Evolutionary conservation across 2,329 filamentous ascomycete genomes (phyloP), one percentile per base, ranked within the genome.

Genomic region (Aureobasidium leucospermi): DNA sequence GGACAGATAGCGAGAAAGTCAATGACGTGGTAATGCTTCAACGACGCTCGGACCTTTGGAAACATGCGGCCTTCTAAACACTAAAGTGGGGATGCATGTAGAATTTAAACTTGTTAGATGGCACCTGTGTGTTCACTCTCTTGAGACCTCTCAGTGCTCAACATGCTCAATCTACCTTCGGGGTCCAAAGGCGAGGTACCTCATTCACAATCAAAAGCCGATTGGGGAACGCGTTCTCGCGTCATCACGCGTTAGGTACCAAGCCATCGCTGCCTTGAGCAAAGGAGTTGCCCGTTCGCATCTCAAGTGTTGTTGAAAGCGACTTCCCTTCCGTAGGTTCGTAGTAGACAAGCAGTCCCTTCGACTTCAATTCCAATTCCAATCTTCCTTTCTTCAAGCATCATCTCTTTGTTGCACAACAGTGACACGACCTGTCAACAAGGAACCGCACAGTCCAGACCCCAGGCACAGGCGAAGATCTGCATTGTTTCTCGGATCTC

Each of bases 401-500:
- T 36, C 52, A 28, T 56, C 36, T 42, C 52, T 56, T 56, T 56
- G 52, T 56, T 45, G 16, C 13, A 56, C 39, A 45, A 7, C 31
- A 34, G 49, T 53, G 38, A 42, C 38, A 51, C 47, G 29, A 55
- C 41, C 52, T 56, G 53, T 57, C 53, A 57, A 47, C 48, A 52
- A 53, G 49, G 36, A 41, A 32, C 10, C n/a, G 23, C 51, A 32
- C 32, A 57, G 41, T 28, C 41, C 42, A 47, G 53, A 45, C 10
- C 41, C 32, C 43, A 57, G 51, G 51, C 43, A 53, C 51, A 53
- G 51, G 43, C 15, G 16, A 10, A 29, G 55, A 58, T 58, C 55
- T 48, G 36, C 43, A 41, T 48, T 16, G 36, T 58, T 23, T 23
- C 34, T 32, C 55, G 41, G 55, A 58, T 58, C 52, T 36, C 55